Evolutionary conservation across 768 basidiomycete species (phyloP).

Genomic region (Brasilioporus rufonigricans): DNA sequence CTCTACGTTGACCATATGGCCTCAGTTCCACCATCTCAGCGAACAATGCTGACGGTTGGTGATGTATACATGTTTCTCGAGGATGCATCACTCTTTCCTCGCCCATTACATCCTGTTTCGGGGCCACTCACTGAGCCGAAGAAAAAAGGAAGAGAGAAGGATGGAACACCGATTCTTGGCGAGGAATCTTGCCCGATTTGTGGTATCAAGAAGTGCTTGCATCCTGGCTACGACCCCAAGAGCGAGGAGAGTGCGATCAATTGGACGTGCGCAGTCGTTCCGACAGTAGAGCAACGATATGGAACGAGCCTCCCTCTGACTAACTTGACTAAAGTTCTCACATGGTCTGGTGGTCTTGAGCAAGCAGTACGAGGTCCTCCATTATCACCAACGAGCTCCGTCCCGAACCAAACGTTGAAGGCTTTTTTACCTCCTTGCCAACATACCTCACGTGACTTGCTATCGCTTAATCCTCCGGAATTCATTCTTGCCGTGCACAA

Average conservation of each 20-base stretch:
- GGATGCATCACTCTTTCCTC: conserved; percentile 39
- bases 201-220: conserved; percentile 30
- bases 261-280: conserved; percentile 29
- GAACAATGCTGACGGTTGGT: conserved; percentile 33
- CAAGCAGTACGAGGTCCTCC: conserved; percentile 10
- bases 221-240: conserved; percentile 24
- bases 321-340: conserved; percentile 16
- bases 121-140: conserved; percentile 14
- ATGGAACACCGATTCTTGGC: conserved; percentile 12
- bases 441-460: conserved; percentile 22
- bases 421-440: conserved; percentile 11
- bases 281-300: conserved; percentile 17
- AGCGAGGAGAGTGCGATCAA: conserved; percentile 10
- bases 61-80: conserved; percentile 47
- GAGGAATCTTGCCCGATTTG: conserved; percentile 29
- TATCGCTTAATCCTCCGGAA: conserved; percentile 23
- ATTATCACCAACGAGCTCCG: neutral
- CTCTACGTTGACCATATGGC: conserved; percentile 35
- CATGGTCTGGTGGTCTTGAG: conserved; percentile 18
- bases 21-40: conserved; percentile 17
- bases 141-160: conserved; percentile 28
- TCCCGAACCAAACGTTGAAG: conserved; percentile 1
- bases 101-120: conserved; percentile 20
- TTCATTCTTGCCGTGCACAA: conserved; percentile 29
- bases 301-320: conserved; percentile 17